phyloP scores from a whole-genome alignment of 2,329 filamentous ascomycete species.

The Microcyclospora pomicola region DNA sequence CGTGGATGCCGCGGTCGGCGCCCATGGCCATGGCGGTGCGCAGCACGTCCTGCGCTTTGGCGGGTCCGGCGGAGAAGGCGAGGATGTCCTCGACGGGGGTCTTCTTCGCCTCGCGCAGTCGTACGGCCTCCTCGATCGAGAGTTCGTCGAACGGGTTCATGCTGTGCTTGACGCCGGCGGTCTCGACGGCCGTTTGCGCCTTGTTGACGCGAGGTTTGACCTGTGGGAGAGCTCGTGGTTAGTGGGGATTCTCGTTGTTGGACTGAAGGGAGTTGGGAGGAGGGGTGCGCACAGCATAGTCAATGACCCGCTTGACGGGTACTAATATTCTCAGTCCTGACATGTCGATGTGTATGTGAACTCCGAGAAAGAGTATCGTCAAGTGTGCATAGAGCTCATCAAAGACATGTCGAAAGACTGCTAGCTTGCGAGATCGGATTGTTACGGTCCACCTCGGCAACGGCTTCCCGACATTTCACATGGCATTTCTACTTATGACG shows the following conservation, averaged over 20 bases:
- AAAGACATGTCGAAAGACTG: no score
- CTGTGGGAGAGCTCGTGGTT: conserved; percentile 24
- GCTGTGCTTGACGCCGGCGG: conserved; percentile 83
- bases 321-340: conserved; percentile 40
- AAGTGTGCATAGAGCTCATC: no score
- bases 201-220: conserved; percentile 60
- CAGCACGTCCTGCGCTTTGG: conserved; percentile 77
- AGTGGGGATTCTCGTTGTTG: conserved; percentile 2
- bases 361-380: no score
- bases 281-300: conserved; percentile 37
- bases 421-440: no score
- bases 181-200: conserved; percentile 75
- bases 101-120: conserved; percentile 74
- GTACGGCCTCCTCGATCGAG: conserved; percentile 89
- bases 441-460: no score
- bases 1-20: conserved; percentile 79
- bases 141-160: conserved; percentile 99
- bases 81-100: conserved; percentile 70
- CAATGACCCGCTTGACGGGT: conserved; percentile 44
- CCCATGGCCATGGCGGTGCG: conserved; percentile 99
- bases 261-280: conserved; percentile 2
- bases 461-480: no score
- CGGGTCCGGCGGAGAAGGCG: conserved; percentile 71
- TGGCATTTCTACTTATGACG: no score
- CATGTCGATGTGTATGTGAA: conserved; percentile 20